Percentiles rank a stretch among this genome's conserved stretches.
phyloP scores from a whole-genome alignment of 2,329 filamentous ascomycete genomes.

The Drechslerella dactyloides region DNA sequence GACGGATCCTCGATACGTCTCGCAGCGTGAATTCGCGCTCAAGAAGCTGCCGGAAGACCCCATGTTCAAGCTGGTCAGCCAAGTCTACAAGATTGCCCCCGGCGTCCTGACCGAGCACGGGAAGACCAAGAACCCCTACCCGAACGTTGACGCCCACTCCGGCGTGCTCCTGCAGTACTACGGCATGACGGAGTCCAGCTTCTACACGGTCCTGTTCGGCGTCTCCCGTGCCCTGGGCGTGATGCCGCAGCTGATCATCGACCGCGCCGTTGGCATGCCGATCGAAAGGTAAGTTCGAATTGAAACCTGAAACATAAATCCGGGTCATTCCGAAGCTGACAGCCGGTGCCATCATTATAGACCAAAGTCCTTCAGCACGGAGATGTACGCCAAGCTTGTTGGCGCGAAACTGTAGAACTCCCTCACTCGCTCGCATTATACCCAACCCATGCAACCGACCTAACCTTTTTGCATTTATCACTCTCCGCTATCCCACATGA shows the following conservation, averaged over 20 bases:
- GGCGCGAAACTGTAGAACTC: conserved; percentile 76
- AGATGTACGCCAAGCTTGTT: conserved; percentile 92
- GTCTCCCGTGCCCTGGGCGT: conserved; percentile 98
- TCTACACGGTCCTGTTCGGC: conserved; percentile 99
- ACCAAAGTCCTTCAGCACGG: conserved; percentile 98
- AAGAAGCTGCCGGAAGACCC: conserved; percentile 94
- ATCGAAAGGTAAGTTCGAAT: conserved; percentile 75
- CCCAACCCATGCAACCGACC: background rate
- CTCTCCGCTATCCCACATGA: background rate
- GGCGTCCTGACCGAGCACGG: conserved; percentile 98
- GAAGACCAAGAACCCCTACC: conserved; percentile 99
- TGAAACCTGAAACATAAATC: background rate
- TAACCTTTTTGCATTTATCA: background rate
- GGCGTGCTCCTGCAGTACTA: conserved; percentile 99
- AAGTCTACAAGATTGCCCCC: conserved; percentile 99
- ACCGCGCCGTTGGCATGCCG: conserved; percentile 93
- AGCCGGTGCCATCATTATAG: conserved; percentile 5
- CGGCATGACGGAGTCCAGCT: conserved; percentile 97
- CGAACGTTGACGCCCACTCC: conserved; percentile 98
- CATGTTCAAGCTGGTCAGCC: conserved; percentile 99
- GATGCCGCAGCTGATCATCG: conserved; percentile 98
- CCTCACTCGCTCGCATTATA: background rate
- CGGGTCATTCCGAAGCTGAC: conserved; percentile 25
- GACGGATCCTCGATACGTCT: conserved; percentile 98
- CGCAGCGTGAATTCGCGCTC: conserved; percentile 95